Conservation (phyloP, 768 basidiomycete species). For the Hysterangium stoloniferum region DNA sequence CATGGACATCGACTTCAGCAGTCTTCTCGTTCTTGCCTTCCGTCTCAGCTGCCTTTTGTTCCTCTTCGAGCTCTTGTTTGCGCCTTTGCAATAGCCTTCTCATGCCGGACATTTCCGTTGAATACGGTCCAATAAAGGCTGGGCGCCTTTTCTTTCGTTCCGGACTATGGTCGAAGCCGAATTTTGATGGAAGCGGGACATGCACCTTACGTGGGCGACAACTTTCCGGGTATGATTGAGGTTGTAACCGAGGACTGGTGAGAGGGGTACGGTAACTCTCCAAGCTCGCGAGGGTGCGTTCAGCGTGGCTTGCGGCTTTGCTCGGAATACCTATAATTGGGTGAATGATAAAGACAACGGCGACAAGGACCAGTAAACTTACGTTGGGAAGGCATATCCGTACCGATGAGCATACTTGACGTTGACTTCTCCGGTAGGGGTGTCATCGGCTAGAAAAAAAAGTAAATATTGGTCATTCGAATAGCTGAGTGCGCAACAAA, state of each 20-base stretch:
- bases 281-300: constrained; percentile 1
- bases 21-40: neutral
- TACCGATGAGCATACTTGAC: neutral
- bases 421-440: neutral
- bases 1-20: neutral
- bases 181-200: constrained; percentile 7
- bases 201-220: constrained; percentile 10
- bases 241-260: neutral
- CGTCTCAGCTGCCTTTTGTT: neutral
- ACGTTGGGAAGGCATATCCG: neutral
- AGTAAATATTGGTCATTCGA: neutral
- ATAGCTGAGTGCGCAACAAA: neutral
- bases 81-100: constrained; percentile 7
- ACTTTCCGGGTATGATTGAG: neutral
- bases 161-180: constrained; percentile 2
- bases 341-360: neutral
- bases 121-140: neutral
- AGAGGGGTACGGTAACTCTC: constrained; percentile 7
- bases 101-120: constrained; percentile 7
- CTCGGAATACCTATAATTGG: neutral
- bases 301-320: neutral
- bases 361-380: neutral
- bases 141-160: neutral
- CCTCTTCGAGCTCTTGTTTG: neutral
- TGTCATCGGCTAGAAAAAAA: constrained; percentile 1